Evolutionary conservation across 2,329 filamentous ascomycete genomes (phyloP).

Genomic region (Arthrobotrys sphaeroides): DNA sequence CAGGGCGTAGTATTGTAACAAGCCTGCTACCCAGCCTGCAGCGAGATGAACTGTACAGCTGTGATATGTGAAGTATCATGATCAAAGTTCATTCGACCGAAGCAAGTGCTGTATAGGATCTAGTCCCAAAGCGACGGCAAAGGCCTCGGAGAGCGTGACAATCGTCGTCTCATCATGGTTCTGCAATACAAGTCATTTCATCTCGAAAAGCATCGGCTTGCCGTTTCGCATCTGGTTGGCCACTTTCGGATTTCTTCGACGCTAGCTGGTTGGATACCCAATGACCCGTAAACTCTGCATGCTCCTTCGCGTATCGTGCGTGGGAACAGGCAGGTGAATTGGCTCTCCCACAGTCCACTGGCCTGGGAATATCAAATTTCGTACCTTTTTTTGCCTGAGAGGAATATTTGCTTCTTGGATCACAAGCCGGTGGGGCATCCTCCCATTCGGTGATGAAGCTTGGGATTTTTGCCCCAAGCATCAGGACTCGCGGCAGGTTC

Average conservation of each 20-base stretch:
- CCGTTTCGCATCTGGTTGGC: constrained; percentile 45
- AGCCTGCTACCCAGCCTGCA: background rate
- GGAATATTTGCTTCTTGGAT: constrained; percentile 38
- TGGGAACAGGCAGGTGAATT: constrained; percentile 39
- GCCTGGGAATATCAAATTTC: constrained; percentile 10
- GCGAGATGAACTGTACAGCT: background rate
- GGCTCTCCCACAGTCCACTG: constrained; percentile 15
- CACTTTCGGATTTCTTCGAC: constrained; percentile 28
- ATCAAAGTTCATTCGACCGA: background rate
- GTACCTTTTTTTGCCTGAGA: constrained; percentile 5
- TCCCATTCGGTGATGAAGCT: background rate
- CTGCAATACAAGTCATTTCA: background rate
- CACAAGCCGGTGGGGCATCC: constrained; percentile 7
- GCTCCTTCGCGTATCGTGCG: constrained; percentile 37
- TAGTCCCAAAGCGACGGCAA: background rate
- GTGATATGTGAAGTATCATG: background rate
- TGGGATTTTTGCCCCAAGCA: constrained; percentile 9
- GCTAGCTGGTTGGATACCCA: constrained; percentile 12
- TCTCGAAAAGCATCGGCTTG: constrained; percentile 26
- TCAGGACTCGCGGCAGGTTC: constrained; percentile 13
- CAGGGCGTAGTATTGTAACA: background rate
- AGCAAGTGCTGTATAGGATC: background rate
- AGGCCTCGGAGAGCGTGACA: background rate
- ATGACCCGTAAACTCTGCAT: background rate
- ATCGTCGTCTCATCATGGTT: constrained; percentile 21